Base-by-base conservation (phyloP, 106 monocot genomes). In the Alisma plantagoaquatica region DNA sequence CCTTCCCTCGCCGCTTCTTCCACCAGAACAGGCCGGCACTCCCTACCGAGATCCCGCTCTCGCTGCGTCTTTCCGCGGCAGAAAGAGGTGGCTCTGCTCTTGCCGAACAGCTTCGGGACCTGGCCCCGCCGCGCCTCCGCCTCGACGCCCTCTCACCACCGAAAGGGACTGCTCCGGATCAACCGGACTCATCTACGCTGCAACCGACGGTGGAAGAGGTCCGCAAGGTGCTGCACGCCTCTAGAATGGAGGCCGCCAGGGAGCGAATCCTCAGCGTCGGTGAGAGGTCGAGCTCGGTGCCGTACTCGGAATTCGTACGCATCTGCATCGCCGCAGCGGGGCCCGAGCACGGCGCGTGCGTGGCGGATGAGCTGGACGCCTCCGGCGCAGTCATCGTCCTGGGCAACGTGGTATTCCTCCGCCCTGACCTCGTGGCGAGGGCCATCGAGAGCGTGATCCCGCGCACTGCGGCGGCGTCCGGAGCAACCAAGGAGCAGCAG, bases 401-500 rank as follows among this genome's bases (percentile, higher is more conserved):
- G 12, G 61, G 61, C 9, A n/a, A 61, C 48, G 3, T 61, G 47
- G 61, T 61, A 20, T 61, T 61, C 47, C 46, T 61, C 61, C 44
- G 43, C 10, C 61, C 61, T 23, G 46, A 59, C 25, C 14, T 27
- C 43, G 58, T n/a, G n/a, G 58, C 58, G 5, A 17, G 27, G 45
- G 58, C 58, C 28, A 59, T 59, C 28, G 43, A 59, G 25, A 59
- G 43, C 43, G 58, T 59, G 5, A 59, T 59, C 22, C 41, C 57
- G 0, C 2, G 12, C 23, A 31, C 20, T 33, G 21, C 53, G 31
- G 0, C 16, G 18, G 33, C 29, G 4, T 16, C 53, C 9, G 21
- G 31, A 20, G 30, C 53, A 3, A 19, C 3, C 30, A 54, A 7
- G 23, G 6, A 26, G 7, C 7, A 46, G 3, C 10, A 41, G 19